Evolutionary conservation across 805 yeast species (phyloP).

Genomic region (Candida tibetensis): DNA sequence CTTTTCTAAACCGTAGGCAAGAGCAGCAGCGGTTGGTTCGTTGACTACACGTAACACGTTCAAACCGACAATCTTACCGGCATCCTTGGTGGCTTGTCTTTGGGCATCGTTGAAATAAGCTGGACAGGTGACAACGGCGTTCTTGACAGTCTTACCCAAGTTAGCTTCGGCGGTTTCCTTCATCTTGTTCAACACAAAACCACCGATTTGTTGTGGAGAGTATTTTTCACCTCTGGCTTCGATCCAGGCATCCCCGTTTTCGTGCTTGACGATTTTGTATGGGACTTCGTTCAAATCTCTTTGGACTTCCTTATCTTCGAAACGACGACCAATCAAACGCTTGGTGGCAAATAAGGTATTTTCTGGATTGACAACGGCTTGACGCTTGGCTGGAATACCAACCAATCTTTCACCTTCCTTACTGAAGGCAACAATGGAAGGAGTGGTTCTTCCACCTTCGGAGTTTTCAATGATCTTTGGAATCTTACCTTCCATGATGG

Average conservation of each 20-base stretch:
- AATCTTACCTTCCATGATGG: conserved; percentile 72
- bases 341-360: conserved; percentile 94
- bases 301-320: conserved; percentile 85
- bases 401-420: conserved; percentile 88
- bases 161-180: conserved; percentile 96
- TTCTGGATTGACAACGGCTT: conserved; percentile 90
- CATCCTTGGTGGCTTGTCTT: conserved; percentile 94
- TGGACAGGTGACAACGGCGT: conserved; percentile 90
- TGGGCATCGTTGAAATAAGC: conserved; percentile 90
- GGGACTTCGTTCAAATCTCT: conserved; percentile 86
- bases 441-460: conserved; percentile 69
- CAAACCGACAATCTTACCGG: conserved; percentile 95
- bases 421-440: conserved; percentile 93
- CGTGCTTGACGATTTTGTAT: conserved; percentile 84
- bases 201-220: conserved; percentile 96
- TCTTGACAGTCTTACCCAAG: conserved; percentile 80
- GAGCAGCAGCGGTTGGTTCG: conserved; percentile 92
- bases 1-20: conserved; percentile 90
- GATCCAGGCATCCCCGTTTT: conserved; percentile 95
- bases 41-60: conserved; percentile 86
- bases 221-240: conserved; percentile 84
- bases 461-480: conserved; percentile 79
- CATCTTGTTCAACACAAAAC: conserved; percentile 91
- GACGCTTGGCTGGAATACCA: conserved; percentile 95
- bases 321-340: conserved; percentile 92